These are phyloP conservation scores for Raphanus raphanistrum DNA, from an alignment of 345 rosid genomes.

Conservation along the genomic window DNA sequence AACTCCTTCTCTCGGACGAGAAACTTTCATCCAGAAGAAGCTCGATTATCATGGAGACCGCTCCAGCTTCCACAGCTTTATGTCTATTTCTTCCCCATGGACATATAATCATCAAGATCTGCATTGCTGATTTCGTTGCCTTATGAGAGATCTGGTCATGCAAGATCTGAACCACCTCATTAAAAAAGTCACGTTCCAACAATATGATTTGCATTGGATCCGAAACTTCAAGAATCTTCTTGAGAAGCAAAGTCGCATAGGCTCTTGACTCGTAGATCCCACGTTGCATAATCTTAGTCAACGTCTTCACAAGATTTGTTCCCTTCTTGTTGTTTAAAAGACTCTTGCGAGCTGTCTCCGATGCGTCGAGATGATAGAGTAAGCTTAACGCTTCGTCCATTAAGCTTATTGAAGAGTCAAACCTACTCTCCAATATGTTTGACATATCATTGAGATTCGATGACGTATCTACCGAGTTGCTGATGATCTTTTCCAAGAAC, in stretches of 20 bases:
- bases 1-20: conserved; percentile 46
- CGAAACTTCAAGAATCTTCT: conserved; percentile 50
- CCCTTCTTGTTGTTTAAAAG: conserved; percentile 51
- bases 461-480: conserved; percentile 31
- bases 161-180: conserved; percentile 52
- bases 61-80: conserved; percentile 63
- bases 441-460: conserved; percentile 31
- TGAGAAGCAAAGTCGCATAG: conserved; percentile 44
- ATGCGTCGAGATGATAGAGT: conserved; percentile 58
- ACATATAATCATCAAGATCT: conserved; percentile 47
- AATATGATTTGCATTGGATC: conserved; percentile 59
- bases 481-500: conserved; percentile 53
- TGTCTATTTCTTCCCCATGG: conserved; percentile 78
- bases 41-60: conserved; percentile 55
- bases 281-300: conserved; percentile 57
- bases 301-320: conserved; percentile 46
- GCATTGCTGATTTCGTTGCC: conserved; percentile 63
- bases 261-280: conserved; percentile 55
- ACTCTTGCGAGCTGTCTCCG: conserved; percentile 62
- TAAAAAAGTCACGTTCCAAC: conserved; percentile 45
- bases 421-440: conserved; percentile 37
- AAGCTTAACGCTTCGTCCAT: conserved; percentile 66
- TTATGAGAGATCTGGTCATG: conserved; percentile 61
- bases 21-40: conserved; percentile 57
- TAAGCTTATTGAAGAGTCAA: conserved; percentile 35